Evolutionary conservation across 2,329 filamentous ascomycete genomes (phyloP).

Genomic region (Fusarium anguioides): DNA sequence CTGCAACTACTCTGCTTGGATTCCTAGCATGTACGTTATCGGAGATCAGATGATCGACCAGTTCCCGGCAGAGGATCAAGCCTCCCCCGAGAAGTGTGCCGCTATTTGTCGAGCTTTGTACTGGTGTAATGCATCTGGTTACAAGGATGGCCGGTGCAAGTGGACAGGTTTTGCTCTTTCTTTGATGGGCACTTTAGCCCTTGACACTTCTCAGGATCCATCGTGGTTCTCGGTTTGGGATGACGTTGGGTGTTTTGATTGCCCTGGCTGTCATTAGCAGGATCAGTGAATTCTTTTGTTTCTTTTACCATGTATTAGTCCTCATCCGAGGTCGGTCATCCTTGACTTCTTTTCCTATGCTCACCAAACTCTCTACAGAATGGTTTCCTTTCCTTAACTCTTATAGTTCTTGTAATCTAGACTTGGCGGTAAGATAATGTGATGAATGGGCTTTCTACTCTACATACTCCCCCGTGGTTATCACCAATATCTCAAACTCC

Average conservation of each 20-base stretch:
- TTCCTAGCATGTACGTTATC: neutral
- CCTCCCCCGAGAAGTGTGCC: neutral
- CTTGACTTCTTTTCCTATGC: neutral
- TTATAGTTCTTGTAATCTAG: neutral
- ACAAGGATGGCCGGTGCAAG: slow-evolving; percentile 6
- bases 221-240: slow-evolving; percentile 5
- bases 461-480: slow-evolving; percentile 13
- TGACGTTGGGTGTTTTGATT: slow-evolving; percentile 5
- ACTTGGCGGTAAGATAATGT: neutral
- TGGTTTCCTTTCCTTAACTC: neutral
- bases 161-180: neutral
- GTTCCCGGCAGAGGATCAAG: neutral
- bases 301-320: neutral
- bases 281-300: rapidly evolving
- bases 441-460: neutral
- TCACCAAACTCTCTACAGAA: neutral
- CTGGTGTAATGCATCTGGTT: slow-evolving; percentile 12
- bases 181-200: neutral
- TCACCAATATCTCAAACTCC: slow-evolving; percentile 10
- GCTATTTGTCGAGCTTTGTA: slow-evolving; percentile 1
- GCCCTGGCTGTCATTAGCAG: slow-evolving; percentile 4
- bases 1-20: neutral
- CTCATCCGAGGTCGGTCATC: rapidly evolving
- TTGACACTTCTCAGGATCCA: neutral
- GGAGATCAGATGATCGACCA: neutral